phyloP scores from a whole-genome alignment of 345 rosid genomes.

The Lepidium africanum region DNA sequence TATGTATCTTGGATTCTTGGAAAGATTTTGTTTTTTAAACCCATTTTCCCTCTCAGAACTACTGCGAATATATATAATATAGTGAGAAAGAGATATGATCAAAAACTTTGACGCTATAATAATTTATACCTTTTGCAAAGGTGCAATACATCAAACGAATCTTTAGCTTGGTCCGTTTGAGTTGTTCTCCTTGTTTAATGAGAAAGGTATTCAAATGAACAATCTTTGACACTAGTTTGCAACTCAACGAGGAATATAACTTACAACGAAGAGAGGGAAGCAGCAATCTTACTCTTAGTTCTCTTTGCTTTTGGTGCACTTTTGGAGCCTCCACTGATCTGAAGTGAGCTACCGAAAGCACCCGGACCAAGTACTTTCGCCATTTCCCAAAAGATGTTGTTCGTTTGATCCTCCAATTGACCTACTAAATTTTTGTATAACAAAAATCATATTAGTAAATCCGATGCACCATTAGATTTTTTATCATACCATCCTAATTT shows the following conservation, averaged over 20 bases:
- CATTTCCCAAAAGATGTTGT: slow-evolving; percentile 26
- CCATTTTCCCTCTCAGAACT: slow-evolving; percentile 34
- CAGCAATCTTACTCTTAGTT: slow-evolving; percentile 55
- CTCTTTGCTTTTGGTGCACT: slow-evolving; percentile 41
- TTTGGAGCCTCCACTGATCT: slow-evolving; percentile 37
- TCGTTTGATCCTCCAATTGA: slow-evolving; percentile 13
- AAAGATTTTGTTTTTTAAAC: slow-evolving; percentile 41
- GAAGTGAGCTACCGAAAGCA: slow-evolving; percentile 40
- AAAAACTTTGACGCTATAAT: not conserved
- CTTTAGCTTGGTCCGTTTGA: slow-evolving; percentile 61
- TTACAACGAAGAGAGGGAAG: not conserved
- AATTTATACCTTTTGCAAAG: slow-evolving; percentile 38
- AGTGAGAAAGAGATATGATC: slow-evolving; percentile 1
- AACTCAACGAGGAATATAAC: not conserved
- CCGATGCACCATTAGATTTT: not conserved
- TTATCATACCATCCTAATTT: not conserved
- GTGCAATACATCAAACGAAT: slow-evolving; percentile 36
- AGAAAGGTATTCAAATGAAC: not conserved
- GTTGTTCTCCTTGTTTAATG: slow-evolving; percentile 54
- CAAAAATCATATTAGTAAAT: not conserved
- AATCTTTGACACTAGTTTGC: not conserved
- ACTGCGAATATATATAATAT: slow-evolving; percentile 6
- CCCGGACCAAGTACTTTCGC: slow-evolving; percentile 61
- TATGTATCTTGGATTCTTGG: slow-evolving; percentile 52
- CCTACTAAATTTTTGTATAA: not conserved